A percentile compares a stretch with the other conserved stretches of the same genome.
phyloP scores from a whole-genome alignment of 768 basidiomycete species.

The Mycena maculata region DNA sequence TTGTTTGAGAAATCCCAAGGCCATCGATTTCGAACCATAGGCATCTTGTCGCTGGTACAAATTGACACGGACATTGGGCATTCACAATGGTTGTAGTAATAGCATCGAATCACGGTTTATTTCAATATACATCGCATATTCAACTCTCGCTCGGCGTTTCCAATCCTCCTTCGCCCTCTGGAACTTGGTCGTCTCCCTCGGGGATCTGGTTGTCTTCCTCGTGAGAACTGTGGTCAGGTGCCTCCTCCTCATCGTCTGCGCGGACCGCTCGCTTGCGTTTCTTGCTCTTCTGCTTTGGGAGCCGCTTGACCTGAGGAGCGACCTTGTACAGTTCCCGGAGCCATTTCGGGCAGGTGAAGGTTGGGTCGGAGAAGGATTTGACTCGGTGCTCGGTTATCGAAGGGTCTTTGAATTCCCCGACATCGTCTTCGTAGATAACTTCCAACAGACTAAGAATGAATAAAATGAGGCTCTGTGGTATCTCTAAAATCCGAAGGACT shows the following conservation, averaged over 20 bases:
- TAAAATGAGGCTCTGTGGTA: background rate
- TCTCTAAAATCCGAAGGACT: background rate
- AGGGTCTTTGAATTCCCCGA: slow-evolving; percentile 1
- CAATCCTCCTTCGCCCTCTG: background rate
- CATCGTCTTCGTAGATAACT: slow-evolving; percentile 5
- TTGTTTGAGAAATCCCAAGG: background rate
- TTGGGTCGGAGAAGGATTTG: slow-evolving; percentile 11
- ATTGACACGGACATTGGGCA: background rate
- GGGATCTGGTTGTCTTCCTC: background rate
- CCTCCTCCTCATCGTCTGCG: background rate
- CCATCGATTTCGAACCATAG: background rate
- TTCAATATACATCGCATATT: background rate
- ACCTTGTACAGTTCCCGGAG: slow-evolving; percentile 10
- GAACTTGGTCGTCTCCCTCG: background rate
- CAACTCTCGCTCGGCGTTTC: background rate
- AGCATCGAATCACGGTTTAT: background rate
- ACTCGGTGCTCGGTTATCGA: background rate
- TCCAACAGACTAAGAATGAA: background rate
- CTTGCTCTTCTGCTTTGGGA: slow-evolving; percentile 18
- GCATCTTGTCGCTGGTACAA: background rate
- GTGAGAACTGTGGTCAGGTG: too few relatives aligned
- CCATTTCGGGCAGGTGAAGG: slow-evolving; percentile 12
- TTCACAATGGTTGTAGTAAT: background rate
- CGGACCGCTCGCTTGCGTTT: slow-evolving; percentile 1
- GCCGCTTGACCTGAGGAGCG: slow-evolving; percentile 8